Evolutionary conservation across 805 yeast species (phyloP).

Genomic region (Candida nemodendra): DNA sequence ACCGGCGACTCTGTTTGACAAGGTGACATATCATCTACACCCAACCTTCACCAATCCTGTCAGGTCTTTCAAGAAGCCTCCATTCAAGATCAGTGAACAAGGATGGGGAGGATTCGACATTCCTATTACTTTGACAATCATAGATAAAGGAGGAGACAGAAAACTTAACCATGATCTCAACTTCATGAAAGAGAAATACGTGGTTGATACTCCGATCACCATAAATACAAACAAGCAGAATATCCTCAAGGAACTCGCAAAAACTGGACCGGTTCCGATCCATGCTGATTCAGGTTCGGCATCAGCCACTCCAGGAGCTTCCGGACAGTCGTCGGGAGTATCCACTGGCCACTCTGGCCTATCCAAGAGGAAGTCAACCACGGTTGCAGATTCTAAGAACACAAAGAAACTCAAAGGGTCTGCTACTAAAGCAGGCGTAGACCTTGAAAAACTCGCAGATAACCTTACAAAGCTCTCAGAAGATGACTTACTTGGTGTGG

Average conservation of each 20-base stretch:
- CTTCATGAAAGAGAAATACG: conserved; percentile 73
- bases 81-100: conserved; percentile 84
- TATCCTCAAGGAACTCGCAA: conserved; percentile 68
- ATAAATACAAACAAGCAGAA: conserved; percentile 76
- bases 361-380: conserved; percentile 13
- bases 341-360: conserved; percentile 7
- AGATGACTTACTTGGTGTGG: conserved; percentile 91
- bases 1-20: conserved; percentile 86
- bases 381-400: conserved; percentile 36
- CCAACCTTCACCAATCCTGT: conserved; percentile 93
- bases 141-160: conserved; percentile 87
- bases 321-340: conserved; percentile 7
- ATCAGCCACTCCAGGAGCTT: conserved; percentile 22
- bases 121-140: conserved; percentile 69
- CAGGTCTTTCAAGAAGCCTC: conserved; percentile 75
- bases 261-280: conserved; percentile 77
- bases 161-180: conserved; percentile 87
- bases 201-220: conserved; percentile 70
- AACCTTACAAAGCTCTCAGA: conserved; percentile 85
- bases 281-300: conserved; percentile 32
- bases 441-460: conserved; percentile 86
- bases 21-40: conserved; percentile 89
- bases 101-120: conserved; percentile 99
- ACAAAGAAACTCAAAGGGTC: conserved; percentile 51
- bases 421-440: conserved; percentile 74